Evolutionary conservation across 2,329 filamentous ascomycete species (phyloP).

Genomic region (Cryphonectria nitschkei): DNA sequence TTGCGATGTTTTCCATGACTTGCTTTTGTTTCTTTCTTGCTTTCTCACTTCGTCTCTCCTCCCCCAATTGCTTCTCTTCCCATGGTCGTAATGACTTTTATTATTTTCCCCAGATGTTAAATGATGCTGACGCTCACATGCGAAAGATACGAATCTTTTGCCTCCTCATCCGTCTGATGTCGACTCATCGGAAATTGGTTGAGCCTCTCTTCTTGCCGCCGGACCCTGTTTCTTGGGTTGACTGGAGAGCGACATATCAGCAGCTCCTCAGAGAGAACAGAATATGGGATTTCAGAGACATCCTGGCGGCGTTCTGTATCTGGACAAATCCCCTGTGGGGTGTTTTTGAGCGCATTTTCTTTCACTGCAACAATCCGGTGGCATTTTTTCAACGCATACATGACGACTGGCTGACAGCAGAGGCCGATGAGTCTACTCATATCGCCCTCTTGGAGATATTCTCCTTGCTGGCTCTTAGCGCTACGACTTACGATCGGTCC

Average conservation of each 20-base stretch:
- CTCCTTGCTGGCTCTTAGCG: not conserved
- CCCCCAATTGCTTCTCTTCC: too few species aligned
- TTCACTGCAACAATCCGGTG: not conserved
- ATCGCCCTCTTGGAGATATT: constrained; percentile 11
- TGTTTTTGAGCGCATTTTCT: not conserved
- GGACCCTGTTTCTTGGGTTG: not conserved
- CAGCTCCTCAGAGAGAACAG: not conserved
- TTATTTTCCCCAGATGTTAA: not conserved
- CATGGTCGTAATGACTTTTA: too few species aligned
- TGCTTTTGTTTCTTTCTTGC: too few species aligned
- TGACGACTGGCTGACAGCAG: constrained; percentile 2
- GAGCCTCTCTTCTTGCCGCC: not conserved
- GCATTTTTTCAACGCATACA: not conserved
- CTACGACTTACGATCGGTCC: too few species aligned
- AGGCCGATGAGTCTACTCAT: not conserved
- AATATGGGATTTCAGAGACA: constrained; percentile 11
- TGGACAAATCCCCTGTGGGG: not conserved
- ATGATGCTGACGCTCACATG: not conserved
- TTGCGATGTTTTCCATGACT: too few species aligned
- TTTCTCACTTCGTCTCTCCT: too few species aligned
- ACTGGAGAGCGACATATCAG: constrained; percentile 8
- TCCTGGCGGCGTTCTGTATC: not conserved
- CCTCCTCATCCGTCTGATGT: not conserved
- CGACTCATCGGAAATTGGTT: too few species aligned
- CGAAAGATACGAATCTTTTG: not conserved